phyloP scores from a whole-genome alignment of 768 basidiomycete genomes.

The Boletus sp. region DNA sequence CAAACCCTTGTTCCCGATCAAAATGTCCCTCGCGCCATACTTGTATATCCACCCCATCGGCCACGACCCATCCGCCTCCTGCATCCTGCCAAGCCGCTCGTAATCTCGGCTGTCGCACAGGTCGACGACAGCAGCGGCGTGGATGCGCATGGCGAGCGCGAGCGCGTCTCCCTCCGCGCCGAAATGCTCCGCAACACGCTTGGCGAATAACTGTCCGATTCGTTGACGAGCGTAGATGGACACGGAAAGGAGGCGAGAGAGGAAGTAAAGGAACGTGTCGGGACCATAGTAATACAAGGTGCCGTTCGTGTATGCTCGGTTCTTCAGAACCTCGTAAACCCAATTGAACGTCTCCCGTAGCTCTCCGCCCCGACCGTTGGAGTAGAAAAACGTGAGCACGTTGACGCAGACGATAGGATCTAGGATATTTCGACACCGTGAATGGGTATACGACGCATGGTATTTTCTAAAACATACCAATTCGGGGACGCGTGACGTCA shows the following conservation, averaged over 20 bases:
- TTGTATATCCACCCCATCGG: slow-evolving; percentile 22
- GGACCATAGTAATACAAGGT: slow-evolving; percentile 20
- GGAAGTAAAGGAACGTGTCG: slow-evolving; percentile 21
- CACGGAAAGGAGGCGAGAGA: slow-evolving; percentile 19
- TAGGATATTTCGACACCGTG: neutral
- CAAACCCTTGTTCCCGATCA: slow-evolving; percentile 19
- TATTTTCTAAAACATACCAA: slow-evolving; percentile 10
- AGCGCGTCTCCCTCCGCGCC: slow-evolving; percentile 19
- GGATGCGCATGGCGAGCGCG: slow-evolving; percentile 19
- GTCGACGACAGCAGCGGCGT: slow-evolving; percentile 9
- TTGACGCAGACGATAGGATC: slow-evolving; percentile 23
- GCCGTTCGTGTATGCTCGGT: slow-evolving; percentile 20
- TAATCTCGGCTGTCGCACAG: slow-evolving; percentile 15
- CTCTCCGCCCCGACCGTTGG: slow-evolving; percentile 18
- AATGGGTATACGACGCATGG: neutral
- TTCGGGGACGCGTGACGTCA: slow-evolving; percentile 19
- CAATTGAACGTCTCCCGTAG: slow-evolving; percentile 22
- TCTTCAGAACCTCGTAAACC: slow-evolving; percentile 20
- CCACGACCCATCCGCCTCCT: slow-evolving; percentile 22
- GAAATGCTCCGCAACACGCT: slow-evolving; percentile 16
- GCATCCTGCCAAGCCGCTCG: slow-evolving; percentile 17
- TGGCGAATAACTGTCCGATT: slow-evolving; percentile 13
- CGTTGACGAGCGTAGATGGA: slow-evolving; percentile 16
- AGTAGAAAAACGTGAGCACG: slow-evolving; percentile 20
- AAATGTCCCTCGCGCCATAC: neutral